phyloP scores from a whole-genome alignment of 108 stramenopile genomes.

The Fragilariopsis cylindrus region DNA sequence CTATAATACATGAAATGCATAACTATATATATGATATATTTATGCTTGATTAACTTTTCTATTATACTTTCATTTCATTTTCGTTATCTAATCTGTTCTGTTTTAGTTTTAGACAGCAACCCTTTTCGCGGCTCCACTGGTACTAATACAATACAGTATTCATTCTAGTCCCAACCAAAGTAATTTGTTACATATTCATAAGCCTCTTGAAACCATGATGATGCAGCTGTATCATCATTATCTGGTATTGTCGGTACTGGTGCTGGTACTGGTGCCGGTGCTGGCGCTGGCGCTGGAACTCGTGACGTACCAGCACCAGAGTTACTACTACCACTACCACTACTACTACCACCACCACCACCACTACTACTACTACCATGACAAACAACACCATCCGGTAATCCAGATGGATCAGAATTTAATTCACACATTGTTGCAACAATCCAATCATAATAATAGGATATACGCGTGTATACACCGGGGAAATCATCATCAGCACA shows the following conservation, averaged over 20 bases:
- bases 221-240: no score
- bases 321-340: not conserved
- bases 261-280: not conserved
- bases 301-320: not conserved
- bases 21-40: no score
- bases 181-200: no score
- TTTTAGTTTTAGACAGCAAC: no score
- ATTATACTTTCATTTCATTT: no score
- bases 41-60: no score
- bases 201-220: no score
- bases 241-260: not conserved
- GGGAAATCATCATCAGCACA: constrained; percentile 43
- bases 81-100: no score
- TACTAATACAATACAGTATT: no score
- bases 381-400: constrained; percentile 1
- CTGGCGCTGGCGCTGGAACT: not conserved
- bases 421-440: constrained; percentile 47
- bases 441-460: constrained; percentile 62
- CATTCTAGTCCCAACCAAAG: no score
- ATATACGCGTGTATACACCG: constrained; percentile 60
- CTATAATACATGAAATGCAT: no score
- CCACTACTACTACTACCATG: not conserved
- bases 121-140: no score
- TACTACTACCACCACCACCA: not conserved
- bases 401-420: constrained; percentile 12